Evolutionary conservation across 371 early-diverging fungal genomes (phyloP).

Genomic region (Mucor indicus): DNA sequence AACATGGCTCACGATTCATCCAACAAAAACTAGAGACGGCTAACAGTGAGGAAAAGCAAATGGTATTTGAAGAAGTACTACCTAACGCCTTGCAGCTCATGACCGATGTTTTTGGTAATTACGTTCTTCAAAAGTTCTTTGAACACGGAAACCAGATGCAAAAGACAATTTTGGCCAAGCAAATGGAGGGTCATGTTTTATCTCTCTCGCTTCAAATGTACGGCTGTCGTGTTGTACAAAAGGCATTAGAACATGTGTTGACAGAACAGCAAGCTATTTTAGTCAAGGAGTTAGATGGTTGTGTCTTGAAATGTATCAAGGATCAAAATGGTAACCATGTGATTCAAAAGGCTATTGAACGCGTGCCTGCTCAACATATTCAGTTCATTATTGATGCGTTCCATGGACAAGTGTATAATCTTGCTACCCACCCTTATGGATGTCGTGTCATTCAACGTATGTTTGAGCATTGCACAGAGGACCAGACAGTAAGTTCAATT

Average conservation of each 20-base stretch:
- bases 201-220: constrained; percentile 98
- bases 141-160: constrained; percentile 92
- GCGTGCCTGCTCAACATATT: constrained; percentile 91
- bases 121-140: constrained; percentile 99
- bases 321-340: constrained; percentile 99
- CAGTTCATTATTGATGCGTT: constrained; percentile 97
- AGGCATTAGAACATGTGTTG: constrained; percentile 94
- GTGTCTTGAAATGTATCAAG: constrained; percentile 96
- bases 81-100: constrained; percentile 93
- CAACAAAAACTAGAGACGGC: constrained; percentile 98
- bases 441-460: constrained; percentile 99
- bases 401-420: constrained; percentile 91
- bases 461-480: constrained; percentile 97
- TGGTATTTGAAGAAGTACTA: constrained; percentile 96
- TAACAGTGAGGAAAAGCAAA: constrained; percentile 88
- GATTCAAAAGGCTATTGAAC: constrained; percentile 99
- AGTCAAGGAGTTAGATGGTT: constrained; percentile 90
- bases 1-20: constrained; percentile 99
- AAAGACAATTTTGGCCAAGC: constrained; percentile 81
- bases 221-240: constrained; percentile 99
- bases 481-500: constrained; percentile 60
- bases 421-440: constrained; percentile 99
- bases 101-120: constrained; percentile 99
- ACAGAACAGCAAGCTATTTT: constrained; percentile 87
- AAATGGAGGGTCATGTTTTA: constrained; percentile 94